Evolutionary conservation across 805 yeast species (phyloP).

Genomic region (Yarrowia porcina): DNA sequence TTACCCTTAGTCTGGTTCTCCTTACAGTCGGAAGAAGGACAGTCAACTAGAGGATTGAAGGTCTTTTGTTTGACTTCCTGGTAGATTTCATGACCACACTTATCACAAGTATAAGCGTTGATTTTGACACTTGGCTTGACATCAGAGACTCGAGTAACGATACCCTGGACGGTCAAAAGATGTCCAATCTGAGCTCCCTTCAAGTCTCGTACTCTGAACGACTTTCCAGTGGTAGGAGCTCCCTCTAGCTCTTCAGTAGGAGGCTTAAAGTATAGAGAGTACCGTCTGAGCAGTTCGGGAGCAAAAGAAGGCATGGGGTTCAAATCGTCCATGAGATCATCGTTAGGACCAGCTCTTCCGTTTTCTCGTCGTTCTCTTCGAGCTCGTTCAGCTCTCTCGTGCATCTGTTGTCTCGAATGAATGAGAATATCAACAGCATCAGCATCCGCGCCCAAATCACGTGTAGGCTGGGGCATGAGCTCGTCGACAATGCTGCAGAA

Average conservation of each 20-base stretch:
- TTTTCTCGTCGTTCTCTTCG: constrained; percentile 31
- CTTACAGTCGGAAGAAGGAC: constrained; percentile 76
- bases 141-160: constrained; percentile 91
- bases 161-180: constrained; percentile 86
- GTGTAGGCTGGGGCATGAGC: constrained; percentile 82
- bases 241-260: constrained; percentile 42
- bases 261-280: constrained; percentile 83
- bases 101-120: constrained; percentile 95
- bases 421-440: constrained; percentile 90
- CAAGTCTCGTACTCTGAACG: constrained; percentile 85
- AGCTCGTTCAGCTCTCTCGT: constrained; percentile 59
- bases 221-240: constrained; percentile 43
- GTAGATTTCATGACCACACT: constrained; percentile 94
- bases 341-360: constrained; percentile 50
- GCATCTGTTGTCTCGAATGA: constrained; percentile 83
- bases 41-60: constrained; percentile 83
- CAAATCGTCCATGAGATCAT: constrained; percentile 32
- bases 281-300: constrained; percentile 79
- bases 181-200: constrained; percentile 81
- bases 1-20: constrained; percentile 83
- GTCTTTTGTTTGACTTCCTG: constrained; percentile 86
- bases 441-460: constrained; percentile 72
- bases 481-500: constrained; percentile 74
- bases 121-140: constrained; percentile 91
- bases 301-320: constrained; percentile 53